Evolutionary conservation across 2,329 filamentous ascomycete species (phyloP), one percentile per base, ranked within the genome.

Genomic region (Penicillium thymicola): DNA sequence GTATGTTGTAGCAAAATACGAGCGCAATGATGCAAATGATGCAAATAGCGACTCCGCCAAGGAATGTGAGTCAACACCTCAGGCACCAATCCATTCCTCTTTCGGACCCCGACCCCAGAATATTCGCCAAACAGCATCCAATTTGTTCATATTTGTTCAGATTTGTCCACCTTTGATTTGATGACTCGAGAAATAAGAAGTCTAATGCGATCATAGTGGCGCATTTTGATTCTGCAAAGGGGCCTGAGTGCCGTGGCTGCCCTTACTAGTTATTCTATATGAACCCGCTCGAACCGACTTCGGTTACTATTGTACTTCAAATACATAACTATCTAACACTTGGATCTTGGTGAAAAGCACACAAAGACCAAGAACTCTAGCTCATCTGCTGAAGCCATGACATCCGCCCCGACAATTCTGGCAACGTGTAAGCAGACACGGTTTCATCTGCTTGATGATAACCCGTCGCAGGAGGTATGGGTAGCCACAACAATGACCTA

Each of bases 391-490:
- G 3, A 45, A 36, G 21, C 2, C 9, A 64, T 66, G 59, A 59
- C 52, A 14, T 58, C 54, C 13, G 43, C 59, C 10, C 64, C 70
- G 8, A 61, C 68, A 10, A 76, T 88, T 55, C 74, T 86, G 47
- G 85, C 84, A 62, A 85, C 83, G 21, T 85, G 84, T 68, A 88
- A 86, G 65, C 85, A 88, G 67, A 88, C 85, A 2, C 81, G 86
- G 11, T 88, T 89, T 60, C 83, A 87, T 61, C 67, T 85, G 79
- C 59, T 81, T 73, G 60, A 82, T 72, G 60, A 85, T 78, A 67
- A 81, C 77, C 70, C 80, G 76, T 73, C 73, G 13, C 62, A 67
- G 57, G 84, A 87, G 76, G 84, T 86, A 70, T 43, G 53, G 8
- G 18, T 16, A 27, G 23, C 23, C 8, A 6, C 21, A 34, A 6